Evolutionary conservation across 176 grass and related monocot species (phyloP).

Genomic region (Eragrostis nindensis): DNA sequence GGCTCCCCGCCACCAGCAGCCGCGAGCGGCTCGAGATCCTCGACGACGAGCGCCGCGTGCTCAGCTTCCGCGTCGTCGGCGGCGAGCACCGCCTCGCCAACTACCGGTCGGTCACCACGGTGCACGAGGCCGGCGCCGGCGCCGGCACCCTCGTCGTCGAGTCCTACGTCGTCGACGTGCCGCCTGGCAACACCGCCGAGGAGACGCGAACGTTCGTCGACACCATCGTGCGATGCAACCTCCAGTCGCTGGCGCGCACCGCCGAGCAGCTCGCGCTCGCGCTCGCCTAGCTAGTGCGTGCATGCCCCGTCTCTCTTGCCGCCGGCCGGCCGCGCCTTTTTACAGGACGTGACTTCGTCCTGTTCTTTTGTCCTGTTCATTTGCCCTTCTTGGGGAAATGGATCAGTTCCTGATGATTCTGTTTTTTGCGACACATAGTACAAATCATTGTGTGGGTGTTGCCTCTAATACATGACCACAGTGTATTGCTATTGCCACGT

Average conservation of each 20-base stretch:
- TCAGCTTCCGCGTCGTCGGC: slow-evolving; percentile 90
- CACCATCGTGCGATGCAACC: slow-evolving; percentile 82
- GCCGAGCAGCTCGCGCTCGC: slow-evolving; percentile 52
- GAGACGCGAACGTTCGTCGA: slow-evolving; percentile 80
- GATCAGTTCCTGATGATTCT: slow-evolving; percentile 13
- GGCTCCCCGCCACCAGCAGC: slow-evolving; percentile 82
- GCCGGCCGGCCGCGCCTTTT: neutral
- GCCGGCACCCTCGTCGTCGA: slow-evolving; percentile 55
- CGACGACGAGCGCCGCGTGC: slow-evolving; percentile 88
- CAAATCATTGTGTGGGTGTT: slow-evolving; percentile 33
- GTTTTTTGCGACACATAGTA: slow-evolving; percentile 35
- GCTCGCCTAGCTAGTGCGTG: neutral
- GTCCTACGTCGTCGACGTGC: slow-evolving; percentile 82
- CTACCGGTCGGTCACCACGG: slow-evolving; percentile 81
- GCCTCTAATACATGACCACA: slow-evolving; percentile 30
- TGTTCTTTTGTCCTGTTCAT: slow-evolving; percentile 31
- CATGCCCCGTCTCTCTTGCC: neutral
- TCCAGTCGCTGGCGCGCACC: slow-evolving; percentile 74
- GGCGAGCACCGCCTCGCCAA: slow-evolving; percentile 94
- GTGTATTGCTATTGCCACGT: neutral
- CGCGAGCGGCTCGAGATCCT: slow-evolving; percentile 91
- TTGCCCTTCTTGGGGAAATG: slow-evolving; percentile 9
- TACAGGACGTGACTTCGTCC: slow-evolving; percentile 20
- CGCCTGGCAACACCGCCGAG: slow-evolving; percentile 67
- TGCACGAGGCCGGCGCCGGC: slow-evolving; percentile 36